Base-by-base conservation (phyloP, 345 rosid genomes). In the Noccaea bulbosa region DNA sequence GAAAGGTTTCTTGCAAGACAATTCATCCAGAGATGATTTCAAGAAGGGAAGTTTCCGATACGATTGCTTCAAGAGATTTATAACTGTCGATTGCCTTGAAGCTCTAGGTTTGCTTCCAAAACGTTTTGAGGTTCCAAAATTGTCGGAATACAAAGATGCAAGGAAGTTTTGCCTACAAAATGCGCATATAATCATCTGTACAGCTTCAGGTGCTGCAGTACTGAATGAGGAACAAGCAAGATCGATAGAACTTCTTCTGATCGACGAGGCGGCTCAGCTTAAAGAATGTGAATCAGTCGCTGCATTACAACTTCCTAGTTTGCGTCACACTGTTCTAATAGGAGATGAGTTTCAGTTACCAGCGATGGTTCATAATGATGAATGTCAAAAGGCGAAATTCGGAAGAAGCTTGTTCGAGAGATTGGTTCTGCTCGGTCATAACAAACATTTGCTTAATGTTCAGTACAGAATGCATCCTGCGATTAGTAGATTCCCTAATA, bases 391-490 rank as follows among this genome's bases (percentile, higher is more conserved):
- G 58, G 87, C 78, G n/a, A 74, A 75, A 12, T 82, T 86, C 0
- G 84, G 96, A 11, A 83, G 89, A 74, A 90, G 96, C 73, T 81
- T 87, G 53, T 87, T 87, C 66, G 85, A 84, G 41, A 86, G 96
- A 69, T 65, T 89, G 65, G 83, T 67, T 35, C n/a, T 61, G 0
- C 50, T 85, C 22, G 85, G 81, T 11, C 77, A 85, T n/a, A 1
- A 71, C 1, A 87, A 81, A 51, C 86, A 87, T 22, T 78, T 84
- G 17, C 69, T 89, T 9, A 51, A 82, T 62, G 73, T 78, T 15
- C 90, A 84, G 49, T 85, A 87, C 34, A 71, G 92, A 46, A 87
- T 89, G 96, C 96, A 89, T 78, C 96, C 90, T 2, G 70, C 79
- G 5, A 87, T 89, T 4, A 87, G 92, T 22, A 27, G 0, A 20